A percentile compares a stretch with the other conserved stretches of the same genome.
Evolutionary conservation across 1,139 yeast genomes (phyloP).

Genomic region (Blastobotrys serpentis): DNA sequence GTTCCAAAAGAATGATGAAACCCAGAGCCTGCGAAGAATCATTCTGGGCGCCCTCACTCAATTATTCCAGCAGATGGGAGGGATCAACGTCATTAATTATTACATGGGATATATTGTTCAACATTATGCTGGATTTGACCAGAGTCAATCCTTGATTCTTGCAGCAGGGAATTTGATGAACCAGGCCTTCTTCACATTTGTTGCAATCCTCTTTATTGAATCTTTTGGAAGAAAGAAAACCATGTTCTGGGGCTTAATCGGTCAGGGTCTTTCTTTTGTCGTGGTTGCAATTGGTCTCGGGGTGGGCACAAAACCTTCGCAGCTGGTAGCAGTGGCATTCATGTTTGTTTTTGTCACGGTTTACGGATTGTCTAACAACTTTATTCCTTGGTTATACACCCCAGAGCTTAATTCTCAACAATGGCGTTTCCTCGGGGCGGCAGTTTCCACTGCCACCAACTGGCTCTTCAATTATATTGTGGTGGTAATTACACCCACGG

Average conservation of each 20-base stretch:
- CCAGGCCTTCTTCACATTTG: slow-evolving; percentile 15
- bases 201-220: slow-evolving; percentile 13
- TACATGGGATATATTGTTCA: slow-evolving; percentile 14
- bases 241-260: slow-evolving; percentile 16
- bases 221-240: slow-evolving; percentile 14
- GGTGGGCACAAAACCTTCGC: slow-evolving; percentile 19
- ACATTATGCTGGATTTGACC: slow-evolving; percentile 11
- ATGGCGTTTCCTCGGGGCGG: slow-evolving; percentile 56
- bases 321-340: slow-evolving; percentile 26
- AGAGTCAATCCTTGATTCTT: slow-evolving; percentile 11
- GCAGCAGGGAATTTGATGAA: slow-evolving; percentile 16
- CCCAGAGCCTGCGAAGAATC: slow-evolving; percentile 13
- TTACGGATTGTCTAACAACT: slow-evolving; percentile 27
- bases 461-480: slow-evolving; percentile 10
- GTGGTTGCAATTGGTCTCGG: slow-evolving; percentile 22
- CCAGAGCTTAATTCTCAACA: slow-evolving; percentile 60
- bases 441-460: slow-evolving; percentile 33
- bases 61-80: slow-evolving; percentile 14
- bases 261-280: slow-evolving; percentile 17
- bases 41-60: slow-evolving; percentile 12
- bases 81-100: slow-evolving; percentile 14
- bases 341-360: slow-evolving; percentile 25
- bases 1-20: slow-evolving; percentile 8
- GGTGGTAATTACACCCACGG: slow-evolving; percentile 38
- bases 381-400: slow-evolving; percentile 41